Conservation (phyloP, 129 eudicot species). For the Flaveria sonorensis region DNA sequence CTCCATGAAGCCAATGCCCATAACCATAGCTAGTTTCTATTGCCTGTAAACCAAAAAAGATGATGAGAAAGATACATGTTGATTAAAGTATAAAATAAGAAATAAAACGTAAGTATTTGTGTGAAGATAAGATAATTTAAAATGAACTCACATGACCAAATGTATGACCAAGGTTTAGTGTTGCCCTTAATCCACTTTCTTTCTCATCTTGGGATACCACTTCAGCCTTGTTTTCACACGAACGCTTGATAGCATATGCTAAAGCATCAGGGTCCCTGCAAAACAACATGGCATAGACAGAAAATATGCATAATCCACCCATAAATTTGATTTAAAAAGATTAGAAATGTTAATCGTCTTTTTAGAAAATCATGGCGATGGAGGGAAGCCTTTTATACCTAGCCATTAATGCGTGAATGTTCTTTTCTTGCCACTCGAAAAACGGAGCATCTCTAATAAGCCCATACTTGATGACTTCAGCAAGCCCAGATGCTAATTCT, state of each 20-base stretch:
- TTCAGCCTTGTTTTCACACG: constrained; percentile 96
- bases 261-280: constrained; percentile 84
- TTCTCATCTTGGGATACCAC: constrained; percentile 93
- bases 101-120: not conserved
- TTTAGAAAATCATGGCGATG: not conserved
- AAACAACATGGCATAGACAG: constrained; percentile 22
- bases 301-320: not conserved
- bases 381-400: constrained; percentile 48
- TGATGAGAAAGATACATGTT: constrained; percentile 8
- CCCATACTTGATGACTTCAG: constrained; percentile 91
- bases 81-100: not conserved
- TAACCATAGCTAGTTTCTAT: constrained; percentile 94
- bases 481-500: constrained; percentile 96
- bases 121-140: not conserved
- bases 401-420: constrained; percentile 72
- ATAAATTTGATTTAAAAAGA: not conserved
- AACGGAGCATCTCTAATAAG: constrained; percentile 88
- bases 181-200: constrained; percentile 94
- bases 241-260: constrained; percentile 94
- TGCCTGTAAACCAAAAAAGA: constrained; percentile 53
- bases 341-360: not conserved
- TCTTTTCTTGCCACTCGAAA: constrained; percentile 98
- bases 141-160: constrained; percentile 83
- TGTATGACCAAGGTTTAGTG: constrained; percentile 92
- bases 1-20: constrained; percentile 99